Evolutionary conservation across 306 rosid species (phyloP), one percentile per base, ranked within the genome.

Genomic region (Inga leiocalycina): DNA sequence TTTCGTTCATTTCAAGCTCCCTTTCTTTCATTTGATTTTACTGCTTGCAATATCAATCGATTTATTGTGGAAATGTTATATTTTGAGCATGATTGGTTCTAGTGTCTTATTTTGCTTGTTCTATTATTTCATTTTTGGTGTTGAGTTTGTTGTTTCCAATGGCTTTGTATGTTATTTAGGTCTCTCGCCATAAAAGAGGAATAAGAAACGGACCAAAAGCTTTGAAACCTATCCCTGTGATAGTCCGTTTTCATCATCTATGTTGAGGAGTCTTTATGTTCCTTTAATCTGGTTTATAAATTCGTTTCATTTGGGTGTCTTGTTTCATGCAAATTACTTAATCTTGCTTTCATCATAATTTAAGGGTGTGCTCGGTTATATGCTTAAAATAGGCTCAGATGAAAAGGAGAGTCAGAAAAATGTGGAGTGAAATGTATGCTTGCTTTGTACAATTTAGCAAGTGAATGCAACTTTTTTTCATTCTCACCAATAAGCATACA

Each of bases 181-280:
- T 71, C 69, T 85, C 92, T 75, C 85, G 49, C 52, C 90, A 91
- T 87, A 89, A 72, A 88, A 89, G 88, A 88, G 93, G 93, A 71
- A 87, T 92, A 81, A 84, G 97, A 77, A 93, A 93, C 84, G 98
- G 95, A 30, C 97, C 97, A 5, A 95, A 83, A 89, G 98, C 97
- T 75, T 75, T 93, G 77, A 91, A 95, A 84, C 97, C 97, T 41
- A 73, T 76, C 77, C 97, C 97, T 1, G 97, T 95, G 73, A 90
- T 95, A 67, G 77, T 90, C 65, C 84, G 22, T 57, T 67, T 27
- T n/a, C 35, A 44, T 69, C 54, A 65, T 62, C 74, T 41, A 49
- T 30, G 56, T 41, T 52, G 14, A 43, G 48, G 73, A 73, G 57
- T 71, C 34, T 73, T 78, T 81, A 15, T 46, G 69, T 67, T 68